These are phyloP conservation scores for Ambrosia artemisiifolia DNA, from an alignment of 129 eudicot genomes.

Conservation along the genomic window DNA sequence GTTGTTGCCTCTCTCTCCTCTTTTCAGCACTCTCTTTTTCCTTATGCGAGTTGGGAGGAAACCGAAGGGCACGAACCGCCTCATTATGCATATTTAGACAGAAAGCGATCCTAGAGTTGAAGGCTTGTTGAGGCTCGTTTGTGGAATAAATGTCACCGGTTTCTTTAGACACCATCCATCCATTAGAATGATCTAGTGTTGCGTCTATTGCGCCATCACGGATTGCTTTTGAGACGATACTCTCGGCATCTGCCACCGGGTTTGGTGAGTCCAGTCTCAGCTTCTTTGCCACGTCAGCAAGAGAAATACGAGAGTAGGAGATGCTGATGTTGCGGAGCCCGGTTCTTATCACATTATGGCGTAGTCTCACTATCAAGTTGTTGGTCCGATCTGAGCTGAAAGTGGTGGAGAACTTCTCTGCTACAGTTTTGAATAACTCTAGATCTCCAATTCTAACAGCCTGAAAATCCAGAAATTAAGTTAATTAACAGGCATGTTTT, in stretches of 20 bases:
- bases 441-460: slow-evolving; percentile 95
- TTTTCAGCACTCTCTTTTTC: slow-evolving; percentile 91
- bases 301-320: slow-evolving; percentile 88
- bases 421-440: slow-evolving; percentile 66
- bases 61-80: slow-evolving; percentile 72
- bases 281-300: slow-evolving; percentile 78
- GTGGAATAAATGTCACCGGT: slow-evolving; percentile 91
- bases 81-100: slow-evolving; percentile 95
- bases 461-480: slow-evolving; percentile 36
- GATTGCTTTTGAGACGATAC: slow-evolving; percentile 90
- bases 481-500: not conserved
- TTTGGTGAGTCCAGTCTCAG: slow-evolving; percentile 77
- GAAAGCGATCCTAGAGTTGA: slow-evolving; percentile 85
- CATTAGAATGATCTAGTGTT: slow-evolving; percentile 77
- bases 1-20: slow-evolving; percentile 96
- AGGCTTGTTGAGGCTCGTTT: slow-evolving; percentile 85
- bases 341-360: slow-evolving; percentile 96
- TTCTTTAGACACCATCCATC: slow-evolving; percentile 95
- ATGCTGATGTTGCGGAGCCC: slow-evolving; percentile 96
- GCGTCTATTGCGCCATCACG: slow-evolving; percentile 99
- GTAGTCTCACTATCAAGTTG: slow-evolving; percentile 81
- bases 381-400: slow-evolving; percentile 75
- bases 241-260: slow-evolving; percentile 92
- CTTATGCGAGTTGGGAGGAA: slow-evolving; percentile 81
- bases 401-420: slow-evolving; percentile 82